A percentile compares a stretch with the other conserved stretches of the same genome.
phyloP scores from a whole-genome alignment of 352 stramenopile genomes.

The Pythium sukuiense region DNA sequence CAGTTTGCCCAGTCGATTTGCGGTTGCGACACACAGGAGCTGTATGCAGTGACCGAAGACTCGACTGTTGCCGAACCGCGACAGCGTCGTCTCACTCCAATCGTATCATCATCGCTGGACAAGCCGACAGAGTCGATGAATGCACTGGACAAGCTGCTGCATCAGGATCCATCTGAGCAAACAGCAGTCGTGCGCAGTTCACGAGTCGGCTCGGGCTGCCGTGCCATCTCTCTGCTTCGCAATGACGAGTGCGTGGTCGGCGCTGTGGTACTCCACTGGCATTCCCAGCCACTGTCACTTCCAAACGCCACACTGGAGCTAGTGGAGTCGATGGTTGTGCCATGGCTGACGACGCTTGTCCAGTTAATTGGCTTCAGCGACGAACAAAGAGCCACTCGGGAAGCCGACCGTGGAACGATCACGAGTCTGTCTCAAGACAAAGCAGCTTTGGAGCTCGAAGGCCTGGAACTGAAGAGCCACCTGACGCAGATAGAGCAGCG shows the following conservation, averaged over 20 bases:
- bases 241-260: background rate
- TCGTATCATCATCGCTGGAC: background rate
- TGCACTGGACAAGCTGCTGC: background rate
- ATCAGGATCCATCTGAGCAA: background rate
- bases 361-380: background rate
- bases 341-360: constrained; percentile 6
- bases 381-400: background rate
- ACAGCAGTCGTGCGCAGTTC: background rate
- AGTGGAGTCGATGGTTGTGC: constrained; percentile 8
- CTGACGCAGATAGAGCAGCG: constrained; percentile 9
- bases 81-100: background rate
- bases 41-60: constrained; percentile 5
- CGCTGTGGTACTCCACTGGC: constrained; percentile 11
- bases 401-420: background rate
- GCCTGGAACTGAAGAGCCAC: constrained; percentile 5
- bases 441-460: constrained; percentile 7
- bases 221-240: background rate
- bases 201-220: background rate
- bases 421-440: background rate
- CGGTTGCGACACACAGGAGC: constrained; percentile 10
- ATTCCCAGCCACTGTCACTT: background rate
- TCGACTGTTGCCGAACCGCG: background rate
- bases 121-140: background rate
- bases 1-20: constrained; percentile 6
- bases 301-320: constrained; percentile 5